phyloP scores from a whole-genome alignment of 805 yeast species.

The Lachancea kluyveri region DNA sequence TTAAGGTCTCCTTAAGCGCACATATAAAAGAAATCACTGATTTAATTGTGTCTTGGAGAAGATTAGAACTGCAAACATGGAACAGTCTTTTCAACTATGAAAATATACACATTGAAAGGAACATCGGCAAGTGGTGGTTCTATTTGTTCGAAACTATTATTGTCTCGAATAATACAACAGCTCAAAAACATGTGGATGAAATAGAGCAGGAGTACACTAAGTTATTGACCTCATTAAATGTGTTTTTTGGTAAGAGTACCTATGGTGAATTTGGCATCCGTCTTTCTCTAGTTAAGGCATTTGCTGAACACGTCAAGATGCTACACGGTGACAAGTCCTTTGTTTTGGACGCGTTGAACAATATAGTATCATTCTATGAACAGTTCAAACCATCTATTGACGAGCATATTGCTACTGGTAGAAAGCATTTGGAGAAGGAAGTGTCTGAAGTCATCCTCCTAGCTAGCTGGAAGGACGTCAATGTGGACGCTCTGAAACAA shows the following conservation, averaged over 20 bases:
- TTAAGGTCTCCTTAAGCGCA: conserved; percentile 56
- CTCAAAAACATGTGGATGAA: conserved; percentile 1
- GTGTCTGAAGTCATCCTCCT: conserved; percentile 76
- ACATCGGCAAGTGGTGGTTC: conserved; percentile 84
- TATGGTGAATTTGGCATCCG: conserved; percentile 68
- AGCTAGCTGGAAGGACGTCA: conserved; percentile 97
- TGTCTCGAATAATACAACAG: conserved; percentile 30
- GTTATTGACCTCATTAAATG: conserved; percentile 55
- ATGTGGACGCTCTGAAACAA: conserved; percentile 86
- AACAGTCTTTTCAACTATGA: conserved; percentile 65
- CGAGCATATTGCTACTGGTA: conserved; percentile 39
- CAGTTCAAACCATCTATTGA: conserved; percentile 55
- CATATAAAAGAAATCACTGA: conserved; percentile 54
- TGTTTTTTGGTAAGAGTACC: conserved; percentile 69
- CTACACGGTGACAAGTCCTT: conserved; percentile 25
- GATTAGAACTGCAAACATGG: conserved; percentile 83
- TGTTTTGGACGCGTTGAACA: conserved; percentile 22
- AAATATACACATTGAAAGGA: conserved; percentile 40
- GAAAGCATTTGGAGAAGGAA: conserved; percentile 63
- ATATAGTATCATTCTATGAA: conserved; percentile 51
- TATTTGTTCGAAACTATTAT: conserved; percentile 78
- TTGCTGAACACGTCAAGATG: conserved; percentile 45
- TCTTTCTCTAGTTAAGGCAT: conserved; percentile 56
- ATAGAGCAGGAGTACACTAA: conserved; percentile 4
- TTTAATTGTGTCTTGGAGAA: conserved; percentile 86